A percentile compares a stretch with the other conserved stretches of the same genome.
Conservation (phyloP, 2,329 filamentous ascomycete species). For the Colletotrichum costaricense region DNA sequence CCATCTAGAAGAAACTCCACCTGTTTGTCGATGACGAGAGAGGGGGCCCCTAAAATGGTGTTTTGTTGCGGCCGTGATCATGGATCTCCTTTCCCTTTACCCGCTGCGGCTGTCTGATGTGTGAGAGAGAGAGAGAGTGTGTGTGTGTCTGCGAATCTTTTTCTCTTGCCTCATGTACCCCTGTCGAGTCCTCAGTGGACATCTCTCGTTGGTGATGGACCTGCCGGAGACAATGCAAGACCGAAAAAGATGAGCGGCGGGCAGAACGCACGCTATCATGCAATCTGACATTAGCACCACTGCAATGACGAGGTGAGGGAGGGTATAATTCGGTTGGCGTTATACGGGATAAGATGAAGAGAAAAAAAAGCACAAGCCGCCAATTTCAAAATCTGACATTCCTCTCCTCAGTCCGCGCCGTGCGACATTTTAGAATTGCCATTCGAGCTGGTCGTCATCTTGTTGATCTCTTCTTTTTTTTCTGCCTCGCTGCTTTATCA, state of each 20-base stretch:
- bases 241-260: neutral
- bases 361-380: neutral
- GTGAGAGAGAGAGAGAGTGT: too few species aligned
- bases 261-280: slow-evolving; percentile 15
- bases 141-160: slow-evolving; percentile 6
- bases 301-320: neutral
- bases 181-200: neutral
- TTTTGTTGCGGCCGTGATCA: slow-evolving; percentile 18
- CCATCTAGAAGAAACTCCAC: neutral
- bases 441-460: neutral
- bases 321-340: neutral
- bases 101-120: neutral
- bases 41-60: slow-evolving; percentile 1
- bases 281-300: slow-evolving; percentile 16
- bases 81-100: slow-evolving; percentile 20
- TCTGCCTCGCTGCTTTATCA: neutral
- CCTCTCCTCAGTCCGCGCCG: neutral
- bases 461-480: neutral
- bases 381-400: neutral
- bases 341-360: neutral
- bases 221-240: neutral
- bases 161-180: neutral
- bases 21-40: neutral
- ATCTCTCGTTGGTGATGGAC: neutral
- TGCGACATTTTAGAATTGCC: neutral